Conservation (phyloP, 192 early-diverging fungal genomes). For the Coemansia sp. region DNA sequence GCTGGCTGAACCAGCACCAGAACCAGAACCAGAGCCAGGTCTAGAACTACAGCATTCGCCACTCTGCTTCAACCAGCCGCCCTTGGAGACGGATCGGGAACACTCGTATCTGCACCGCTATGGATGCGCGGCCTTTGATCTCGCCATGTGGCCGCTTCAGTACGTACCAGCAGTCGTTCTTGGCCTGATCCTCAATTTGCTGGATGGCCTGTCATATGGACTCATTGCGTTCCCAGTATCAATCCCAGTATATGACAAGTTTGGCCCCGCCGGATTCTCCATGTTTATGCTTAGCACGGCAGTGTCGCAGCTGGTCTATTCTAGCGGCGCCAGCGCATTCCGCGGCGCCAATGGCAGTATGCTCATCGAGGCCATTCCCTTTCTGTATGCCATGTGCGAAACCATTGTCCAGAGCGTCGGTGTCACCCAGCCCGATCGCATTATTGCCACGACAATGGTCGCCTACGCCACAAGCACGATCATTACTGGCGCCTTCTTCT, state of each 20-base stretch:
- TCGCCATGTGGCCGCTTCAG: constrained; percentile 54
- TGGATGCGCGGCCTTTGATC: constrained; percentile 11
- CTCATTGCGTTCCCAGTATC: constrained; percentile 90
- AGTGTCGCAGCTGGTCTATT: constrained; percentile 70
- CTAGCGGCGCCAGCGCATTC: constrained; percentile 85
- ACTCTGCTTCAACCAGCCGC: neutral
- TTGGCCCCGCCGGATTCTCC: constrained; percentile 86
- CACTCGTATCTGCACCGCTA: constrained; percentile 30
- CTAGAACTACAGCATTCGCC: neutral
- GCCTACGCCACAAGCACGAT: constrained; percentile 86
- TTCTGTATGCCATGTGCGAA: constrained; percentile 79
- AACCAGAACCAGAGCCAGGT: neutral
- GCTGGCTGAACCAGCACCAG: neutral
- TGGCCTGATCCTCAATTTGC: constrained; percentile 85
- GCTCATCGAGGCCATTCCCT: constrained; percentile 86
- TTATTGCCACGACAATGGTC: constrained; percentile 87
- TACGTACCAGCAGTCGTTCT: constrained; percentile 88
- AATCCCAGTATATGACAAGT: constrained; percentile 63
- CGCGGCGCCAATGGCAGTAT: constrained; percentile 89
- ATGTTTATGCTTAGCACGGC: constrained; percentile 89
- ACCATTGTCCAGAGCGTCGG: constrained; percentile 63
- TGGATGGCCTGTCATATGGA: constrained; percentile 89
- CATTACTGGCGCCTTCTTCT: constrained; percentile 85
- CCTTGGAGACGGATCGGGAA: constrained; percentile 4
- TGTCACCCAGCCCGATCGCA: constrained; percentile 59